phyloP scores from a whole-genome alignment of 2,329 filamentous ascomycete species.

The Penicillium sp. region DNA sequence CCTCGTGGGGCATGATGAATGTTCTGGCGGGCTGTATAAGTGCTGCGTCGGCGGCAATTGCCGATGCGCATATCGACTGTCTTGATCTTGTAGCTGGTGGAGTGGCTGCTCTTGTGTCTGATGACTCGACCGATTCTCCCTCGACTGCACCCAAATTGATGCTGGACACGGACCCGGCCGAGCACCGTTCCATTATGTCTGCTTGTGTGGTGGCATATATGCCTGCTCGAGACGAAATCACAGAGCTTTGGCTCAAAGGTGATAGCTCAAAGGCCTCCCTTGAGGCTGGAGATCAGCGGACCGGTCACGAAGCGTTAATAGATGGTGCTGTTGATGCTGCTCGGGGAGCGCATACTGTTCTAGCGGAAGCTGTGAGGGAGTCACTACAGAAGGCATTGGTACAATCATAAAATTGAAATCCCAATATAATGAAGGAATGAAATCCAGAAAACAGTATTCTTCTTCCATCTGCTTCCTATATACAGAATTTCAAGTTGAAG shows the following conservation, averaged over 20 bases:
- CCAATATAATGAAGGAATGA: conserved; percentile 28
- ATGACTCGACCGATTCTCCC: conserved; percentile 27
- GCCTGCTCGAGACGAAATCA: conserved; percentile 84
- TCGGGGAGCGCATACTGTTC: conserved; percentile 60
- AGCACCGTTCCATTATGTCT: conserved; percentile 76
- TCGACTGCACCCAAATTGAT: conserved; percentile 50
- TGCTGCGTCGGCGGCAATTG: conserved; percentile 87
- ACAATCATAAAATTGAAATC: conserved; percentile 16
- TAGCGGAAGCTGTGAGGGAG: conserved; percentile 66
- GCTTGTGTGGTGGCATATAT: conserved; percentile 92
- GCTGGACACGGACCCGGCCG: conserved; percentile 80
- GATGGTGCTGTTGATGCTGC: conserved; percentile 69
- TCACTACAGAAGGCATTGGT: conserved; percentile 50
- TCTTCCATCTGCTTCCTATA: no score
- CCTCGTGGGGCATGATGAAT: conserved; percentile 87
- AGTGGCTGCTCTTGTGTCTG: conserved; percentile 77
- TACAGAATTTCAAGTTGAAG: no score
- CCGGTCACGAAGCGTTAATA: conserved; percentile 57
- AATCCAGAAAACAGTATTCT: conserved; percentile 5
- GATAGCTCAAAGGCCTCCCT: conserved; percentile 49
- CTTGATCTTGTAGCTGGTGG: conserved; percentile 89
- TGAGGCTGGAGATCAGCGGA: conserved; percentile 39
- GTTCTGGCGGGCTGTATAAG: conserved; percentile 91
- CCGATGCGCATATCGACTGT: conserved; percentile 94
- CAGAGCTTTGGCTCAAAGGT: conserved; percentile 93